Evolutionary conservation across 805 yeast genomes (phyloP).

Genomic region (Nakazawaea sp.): DNA sequence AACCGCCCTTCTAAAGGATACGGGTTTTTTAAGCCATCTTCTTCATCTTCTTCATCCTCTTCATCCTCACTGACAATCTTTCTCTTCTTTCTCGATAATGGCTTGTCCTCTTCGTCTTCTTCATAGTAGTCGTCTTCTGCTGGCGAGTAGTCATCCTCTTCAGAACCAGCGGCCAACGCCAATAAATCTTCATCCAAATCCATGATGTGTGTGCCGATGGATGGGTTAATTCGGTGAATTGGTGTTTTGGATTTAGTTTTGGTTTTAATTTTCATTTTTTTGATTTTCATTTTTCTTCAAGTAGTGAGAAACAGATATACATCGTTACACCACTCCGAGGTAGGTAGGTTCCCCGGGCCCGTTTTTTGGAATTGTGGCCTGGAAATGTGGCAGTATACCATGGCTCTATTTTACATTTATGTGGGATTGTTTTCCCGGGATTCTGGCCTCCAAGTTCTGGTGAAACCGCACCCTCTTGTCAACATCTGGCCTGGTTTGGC

Average conservation of each 20-base stretch:
- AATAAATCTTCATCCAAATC: slow-evolving; percentile 92
- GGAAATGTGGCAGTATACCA: too few species aligned
- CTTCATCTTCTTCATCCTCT: slow-evolving; percentile 28
- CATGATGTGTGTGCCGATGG: slow-evolving; percentile 30
- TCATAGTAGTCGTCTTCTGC: slow-evolving; percentile 22
- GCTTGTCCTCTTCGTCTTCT: slow-evolving; percentile 33
- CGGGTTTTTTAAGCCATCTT: slow-evolving; percentile 50
- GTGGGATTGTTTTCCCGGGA: too few species aligned
- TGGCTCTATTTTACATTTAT: too few species aligned
- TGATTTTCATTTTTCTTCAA: slow-evolving; percentile 1
- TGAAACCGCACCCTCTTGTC: too few species aligned
- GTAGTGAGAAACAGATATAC: too few species aligned
- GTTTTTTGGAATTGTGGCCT: too few species aligned
- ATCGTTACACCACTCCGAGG: too few species aligned
- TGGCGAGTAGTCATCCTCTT: slow-evolving; percentile 24
- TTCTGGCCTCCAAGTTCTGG: too few species aligned
- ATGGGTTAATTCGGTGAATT: neutral
- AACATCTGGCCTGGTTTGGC: too few species aligned
- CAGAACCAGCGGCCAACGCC: slow-evolving; percentile 74
- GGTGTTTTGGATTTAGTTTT: neutral
- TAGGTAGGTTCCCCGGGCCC: too few species aligned
- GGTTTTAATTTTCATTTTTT: neutral
- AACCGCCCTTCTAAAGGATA: slow-evolving; percentile 92
- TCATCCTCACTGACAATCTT: slow-evolving; percentile 24
- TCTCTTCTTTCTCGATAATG: slow-evolving; percentile 19